These are phyloP conservation scores for Heracleum sosnowskyi DNA, from an alignment of 129 eudicot species.

Conservation along the genomic window DNA sequence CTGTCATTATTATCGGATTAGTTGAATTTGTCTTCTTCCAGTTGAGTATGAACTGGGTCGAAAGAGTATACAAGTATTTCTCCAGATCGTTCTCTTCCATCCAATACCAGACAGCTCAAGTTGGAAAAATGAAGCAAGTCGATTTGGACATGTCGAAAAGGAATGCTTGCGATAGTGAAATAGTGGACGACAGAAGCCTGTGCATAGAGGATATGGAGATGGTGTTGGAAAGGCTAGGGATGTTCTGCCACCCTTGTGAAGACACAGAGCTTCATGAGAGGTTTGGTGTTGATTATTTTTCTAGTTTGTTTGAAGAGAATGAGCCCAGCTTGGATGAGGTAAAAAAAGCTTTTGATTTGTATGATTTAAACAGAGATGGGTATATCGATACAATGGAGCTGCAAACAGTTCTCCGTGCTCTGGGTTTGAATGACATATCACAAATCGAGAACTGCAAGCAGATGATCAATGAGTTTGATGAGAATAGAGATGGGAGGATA, in stretches of 20 bases:
- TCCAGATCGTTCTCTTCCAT: slow-evolving; percentile 16
- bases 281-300: slow-evolving; percentile 31
- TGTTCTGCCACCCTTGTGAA: slow-evolving; percentile 15
- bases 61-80: slow-evolving; percentile 18
- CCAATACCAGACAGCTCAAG: slow-evolving; percentile 6
- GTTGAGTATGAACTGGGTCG: background rate
- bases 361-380: slow-evolving; percentile 76
- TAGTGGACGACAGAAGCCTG: slow-evolving; percentile 10
- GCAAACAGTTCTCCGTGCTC: slow-evolving; percentile 44
- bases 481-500: slow-evolving; percentile 50
- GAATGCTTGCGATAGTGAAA: slow-evolving; percentile 18
- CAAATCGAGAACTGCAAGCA: slow-evolving; percentile 49
- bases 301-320: slow-evolving; percentile 45
- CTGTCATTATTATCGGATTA: slow-evolving; percentile 24
- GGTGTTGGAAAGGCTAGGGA: slow-evolving; percentile 34
- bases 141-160: slow-evolving; percentile 7
- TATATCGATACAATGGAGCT: slow-evolving; percentile 69
- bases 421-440: slow-evolving; percentile 51
- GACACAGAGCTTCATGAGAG: slow-evolving; percentile 29
- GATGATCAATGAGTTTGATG: slow-evolving; percentile 72
- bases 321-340: slow-evolving; percentile 57
- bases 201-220: slow-evolving; percentile 28
- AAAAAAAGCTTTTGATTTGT: slow-evolving; percentile 71
- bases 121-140: slow-evolving; percentile 16
- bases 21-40: slow-evolving; percentile 30